A percentile compares a stretch with the other conserved stretches of the same genome.
phyloP scores from a whole-genome alignment of 495 filamentous ascomycete genomes.

The Penicillium pulvis region DNA sequence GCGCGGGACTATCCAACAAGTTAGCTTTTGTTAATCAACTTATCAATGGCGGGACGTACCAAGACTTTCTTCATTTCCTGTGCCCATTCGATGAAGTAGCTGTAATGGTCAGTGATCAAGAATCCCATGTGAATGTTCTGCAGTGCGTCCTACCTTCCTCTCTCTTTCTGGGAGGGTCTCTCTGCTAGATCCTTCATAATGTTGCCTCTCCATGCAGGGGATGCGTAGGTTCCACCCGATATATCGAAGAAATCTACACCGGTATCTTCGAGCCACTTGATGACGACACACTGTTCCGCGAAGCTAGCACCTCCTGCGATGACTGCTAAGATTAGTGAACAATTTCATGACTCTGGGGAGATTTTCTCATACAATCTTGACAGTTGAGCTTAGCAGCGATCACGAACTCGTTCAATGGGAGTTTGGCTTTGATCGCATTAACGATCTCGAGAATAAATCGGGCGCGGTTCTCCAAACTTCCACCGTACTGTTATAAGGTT shows the following conservation, averaged over 20 bases:
- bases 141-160: slow-evolving; percentile 10
- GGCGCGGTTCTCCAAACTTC: slow-evolving; percentile 42
- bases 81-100: slow-evolving; percentile 24
- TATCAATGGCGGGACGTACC: slow-evolving; percentile 1
- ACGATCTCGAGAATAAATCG: slow-evolving; percentile 37
- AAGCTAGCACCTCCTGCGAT: slow-evolving; percentile 20
- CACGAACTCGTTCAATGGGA: slow-evolving; percentile 18
- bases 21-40: not conserved
- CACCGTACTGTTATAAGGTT: slow-evolving; percentile 31
- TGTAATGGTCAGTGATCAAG: not conserved
- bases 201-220: slow-evolving; percentile 23
- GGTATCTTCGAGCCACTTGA: slow-evolving; percentile 21
- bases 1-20: slow-evolving; percentile 15
- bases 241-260: slow-evolving; percentile 25
- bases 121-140: not conserved
- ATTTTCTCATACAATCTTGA: slow-evolving; percentile 17
- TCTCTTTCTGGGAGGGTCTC: slow-evolving; percentile 17
- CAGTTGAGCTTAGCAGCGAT: slow-evolving; percentile 23
- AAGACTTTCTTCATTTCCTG: slow-evolving; percentile 22
- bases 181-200: slow-evolving; percentile 21
- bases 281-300: slow-evolving; percentile 22
- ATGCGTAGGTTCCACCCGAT: slow-evolving; percentile 22
- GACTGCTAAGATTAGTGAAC: slow-evolving; percentile 3
- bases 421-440: slow-evolving; percentile 18
- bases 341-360: not conserved